Base-by-base conservation (phyloP, 2,329 filamentous ascomycete genomes). In the Calonectria pseudoturangicola region DNA sequence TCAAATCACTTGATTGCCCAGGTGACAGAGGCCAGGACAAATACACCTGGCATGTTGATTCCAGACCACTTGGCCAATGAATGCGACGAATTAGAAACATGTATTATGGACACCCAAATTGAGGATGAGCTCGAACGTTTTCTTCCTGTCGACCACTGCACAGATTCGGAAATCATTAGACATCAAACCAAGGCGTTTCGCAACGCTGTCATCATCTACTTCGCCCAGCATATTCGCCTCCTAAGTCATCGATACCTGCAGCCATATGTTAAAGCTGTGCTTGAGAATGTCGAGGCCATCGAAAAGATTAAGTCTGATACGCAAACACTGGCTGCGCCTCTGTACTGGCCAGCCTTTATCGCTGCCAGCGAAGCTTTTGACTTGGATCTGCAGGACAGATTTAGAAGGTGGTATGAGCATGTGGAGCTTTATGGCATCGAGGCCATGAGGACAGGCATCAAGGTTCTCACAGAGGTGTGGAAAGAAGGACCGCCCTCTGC, bases 151-250 rank as follows among this genome's bases (percentile, higher is more conserved):
- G 64, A 41, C 18, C 43, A 63, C 1, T 65, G 66, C 6, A 50
- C 64, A 6, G 71, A 71, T 27, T 71, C 74, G 0, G 47, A 58
- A 4, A 75, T 76, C 8, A 71, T 76, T 7, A 58, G 60, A 7
- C 68, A 74, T 10, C 74, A 76, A 16, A 75, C 74, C 2, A 47
- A 50, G 4, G 76, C 76, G 27, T 80, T 80, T 28, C 77, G 78
- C 47, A 76, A 80, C 30, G 79, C 79, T 25, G 33, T 80, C n/a
- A 75, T 80, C 18, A 77, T 80, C 7, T 80, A 80, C 66, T 79
- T 80, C 33, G 70, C 79, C 0, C 77, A 79, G 21, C 74, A 78
- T 13, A 64, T 80, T 0, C 71, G 74, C 7, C 68, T 76, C 0
- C 66, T 79, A 2, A 67, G 73, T 9, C 70, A 77, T n/a, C 68